Evolutionary conservation across 2,329 filamentous ascomycete genomes (phyloP).

Genomic region (Talaromyces verruculosus): DNA sequence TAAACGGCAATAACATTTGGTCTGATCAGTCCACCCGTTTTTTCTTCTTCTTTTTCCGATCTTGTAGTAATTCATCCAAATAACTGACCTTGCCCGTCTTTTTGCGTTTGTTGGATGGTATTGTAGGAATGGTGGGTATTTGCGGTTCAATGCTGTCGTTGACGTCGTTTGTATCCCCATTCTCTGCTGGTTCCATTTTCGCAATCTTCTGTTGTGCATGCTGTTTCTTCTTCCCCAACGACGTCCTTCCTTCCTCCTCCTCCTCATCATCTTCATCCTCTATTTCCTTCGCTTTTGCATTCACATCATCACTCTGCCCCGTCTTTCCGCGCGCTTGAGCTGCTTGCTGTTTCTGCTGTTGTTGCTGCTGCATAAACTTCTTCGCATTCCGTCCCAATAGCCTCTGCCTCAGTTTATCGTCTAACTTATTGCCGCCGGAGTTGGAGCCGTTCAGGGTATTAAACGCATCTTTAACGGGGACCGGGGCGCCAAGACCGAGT

Average conservation of each 20-base stretch:
- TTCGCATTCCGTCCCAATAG: conserved; percentile 47
- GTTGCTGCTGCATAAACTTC: conserved; percentile 44
- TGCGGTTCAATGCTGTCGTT: background rate
- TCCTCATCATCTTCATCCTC: conserved; percentile 36
- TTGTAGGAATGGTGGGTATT: background rate
- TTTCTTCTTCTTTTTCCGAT: conserved; percentile 50
- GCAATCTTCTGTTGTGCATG: background rate
- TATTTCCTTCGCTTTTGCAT: background rate
- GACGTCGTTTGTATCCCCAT: background rate
- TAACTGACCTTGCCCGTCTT: conserved; percentile 44
- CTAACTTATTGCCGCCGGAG: conserved; percentile 43
- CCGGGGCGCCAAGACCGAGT: conserved; percentile 50
- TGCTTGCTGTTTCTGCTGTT: conserved; percentile 31
- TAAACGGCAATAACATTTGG: background rate
- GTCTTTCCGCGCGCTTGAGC: conserved; percentile 6
- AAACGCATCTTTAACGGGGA: conserved; percentile 33
- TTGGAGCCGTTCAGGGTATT: conserved; percentile 37
- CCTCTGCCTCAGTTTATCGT: conserved; percentile 48
- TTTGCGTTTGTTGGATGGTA: conserved; percentile 17
- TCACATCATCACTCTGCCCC: background rate
- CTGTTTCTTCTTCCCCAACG: conserved; percentile 27
- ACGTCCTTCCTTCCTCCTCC: conserved; percentile 46
- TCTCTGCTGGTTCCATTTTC: background rate
- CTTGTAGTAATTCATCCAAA: conserved; percentile 55
- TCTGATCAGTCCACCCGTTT: background rate